phyloP scores from a whole-genome alignment of 176 grass and related monocot genomes.

The Aegilops umbellulata region DNA sequence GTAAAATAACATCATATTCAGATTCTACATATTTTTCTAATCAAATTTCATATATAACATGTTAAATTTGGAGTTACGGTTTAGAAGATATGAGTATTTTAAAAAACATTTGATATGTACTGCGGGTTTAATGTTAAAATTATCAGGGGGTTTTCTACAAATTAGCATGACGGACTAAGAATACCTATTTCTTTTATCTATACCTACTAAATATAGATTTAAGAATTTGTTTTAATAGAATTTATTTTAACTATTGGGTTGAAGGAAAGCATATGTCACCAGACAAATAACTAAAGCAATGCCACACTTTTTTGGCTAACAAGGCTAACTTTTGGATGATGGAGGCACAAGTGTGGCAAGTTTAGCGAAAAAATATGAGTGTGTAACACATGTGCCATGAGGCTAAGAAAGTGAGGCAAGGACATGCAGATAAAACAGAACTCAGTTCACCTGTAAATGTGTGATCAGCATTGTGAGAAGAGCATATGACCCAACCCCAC shows the following conservation, averaged over 20 bases:
- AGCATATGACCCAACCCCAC: conserved; percentile 97
- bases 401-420: not conserved
- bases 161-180: no score
- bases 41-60: no score
- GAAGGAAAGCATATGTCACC: not conserved
- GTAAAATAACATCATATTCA: no score
- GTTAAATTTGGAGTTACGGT: no score
- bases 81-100: no score
- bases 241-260: not conserved
- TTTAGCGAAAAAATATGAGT: not conserved
- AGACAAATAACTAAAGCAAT: not conserved
- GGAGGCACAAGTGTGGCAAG: not conserved
- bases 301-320: not conserved
- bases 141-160: no score
- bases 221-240: not conserved
- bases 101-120: no score
- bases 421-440: not conserved
- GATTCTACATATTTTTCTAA: no score
- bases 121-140: no score
- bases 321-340: not conserved
- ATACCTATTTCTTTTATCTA: no score
- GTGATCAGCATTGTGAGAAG: conserved; percentile 96
- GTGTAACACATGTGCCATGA: not conserved
- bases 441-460: conserved; percentile 67
- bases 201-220: no score